Base-by-base conservation (phyloP, 345 rosid species). In the Gossypium stocksii region DNA sequence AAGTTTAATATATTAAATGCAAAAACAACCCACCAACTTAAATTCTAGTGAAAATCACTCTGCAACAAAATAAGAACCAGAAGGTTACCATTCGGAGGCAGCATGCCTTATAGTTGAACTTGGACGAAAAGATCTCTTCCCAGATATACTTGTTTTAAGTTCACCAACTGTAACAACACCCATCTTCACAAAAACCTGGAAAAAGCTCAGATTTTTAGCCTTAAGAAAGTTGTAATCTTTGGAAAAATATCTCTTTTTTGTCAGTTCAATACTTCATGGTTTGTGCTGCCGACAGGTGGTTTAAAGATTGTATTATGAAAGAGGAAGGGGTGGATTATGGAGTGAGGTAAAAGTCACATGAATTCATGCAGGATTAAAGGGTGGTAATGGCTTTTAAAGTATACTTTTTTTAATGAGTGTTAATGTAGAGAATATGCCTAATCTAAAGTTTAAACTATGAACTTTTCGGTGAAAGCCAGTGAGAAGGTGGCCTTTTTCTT, bases 91-190 rank as follows among this genome's bases (percentile, higher is more conserved):
- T 89, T 93, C 99, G 68, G 99, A 82, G 72, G 97, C 94, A 82
- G 97, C 94, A 83, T 95, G 98, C 77, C 97, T 87, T 76, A 93
- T 91, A 57, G 86, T 95, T 22, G 97, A 88, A 72, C 84, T 91
- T 27, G 94, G 89, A 78, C 98, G 96, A 81, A 90, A 93, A 1
- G 88, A 81, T 86, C 97, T 87, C 87, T 95, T 95, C 77, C 96
- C 92, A 6, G 98, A 91, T 44, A 90, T 82, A 71, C 89, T 86
- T 76, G 98, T 88, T 86, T 93, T 95, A 82, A 88, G 38, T 75
- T 91, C 97, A 72, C 85, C 94, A 23, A 90, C 85, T 49, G 93
- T 89, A 48, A 85, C 91, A 77, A 89, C 89, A 58, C 98, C 99
- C 97, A 92, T 91, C 70, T 84, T 83, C 72, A 67, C 53, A 13